phyloP scores from a whole-genome alignment of 164 flowering plant species.

The Sextonia rubra region DNA sequence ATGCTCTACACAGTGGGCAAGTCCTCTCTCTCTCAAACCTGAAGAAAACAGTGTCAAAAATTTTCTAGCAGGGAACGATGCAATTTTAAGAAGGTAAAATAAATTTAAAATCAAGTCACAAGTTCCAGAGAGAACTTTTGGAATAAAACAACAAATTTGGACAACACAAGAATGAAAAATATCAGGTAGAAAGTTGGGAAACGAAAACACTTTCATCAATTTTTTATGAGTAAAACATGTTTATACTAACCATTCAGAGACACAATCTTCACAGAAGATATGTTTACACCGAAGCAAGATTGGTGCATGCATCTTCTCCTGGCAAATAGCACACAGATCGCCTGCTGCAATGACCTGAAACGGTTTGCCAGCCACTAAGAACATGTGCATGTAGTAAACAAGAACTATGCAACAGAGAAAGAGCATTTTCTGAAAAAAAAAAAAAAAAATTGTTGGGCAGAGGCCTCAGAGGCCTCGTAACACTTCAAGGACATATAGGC shows the following conservation, averaged over 20 bases:
- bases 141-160: neutral
- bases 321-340: slow-evolving; percentile 94
- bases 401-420: neutral
- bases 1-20: slow-evolving; percentile 89
- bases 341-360: slow-evolving; percentile 90
- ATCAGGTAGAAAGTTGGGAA: neutral
- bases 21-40: slow-evolving; percentile 99
- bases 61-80: neutral
- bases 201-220: too few species aligned
- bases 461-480: too few species aligned
- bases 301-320: slow-evolving; percentile 97
- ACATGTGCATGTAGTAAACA: neutral
- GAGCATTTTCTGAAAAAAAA: too few species aligned
- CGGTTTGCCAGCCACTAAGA: neutral
- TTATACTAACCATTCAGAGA: slow-evolving; percentile 74
- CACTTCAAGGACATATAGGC: too few species aligned
- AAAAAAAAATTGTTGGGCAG: too few species aligned
- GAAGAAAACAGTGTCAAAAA: slow-evolving; percentile 12
- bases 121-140: too few species aligned
- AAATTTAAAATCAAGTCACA: too few species aligned
- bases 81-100: neutral
- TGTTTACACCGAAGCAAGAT: slow-evolving; percentile 92
- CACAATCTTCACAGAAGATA: slow-evolving; percentile 95
- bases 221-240: too few species aligned
- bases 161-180: neutral